Conservation (phyloP, 495 filamentous ascomycete genomes). For the Neurospora sp. region DNA sequence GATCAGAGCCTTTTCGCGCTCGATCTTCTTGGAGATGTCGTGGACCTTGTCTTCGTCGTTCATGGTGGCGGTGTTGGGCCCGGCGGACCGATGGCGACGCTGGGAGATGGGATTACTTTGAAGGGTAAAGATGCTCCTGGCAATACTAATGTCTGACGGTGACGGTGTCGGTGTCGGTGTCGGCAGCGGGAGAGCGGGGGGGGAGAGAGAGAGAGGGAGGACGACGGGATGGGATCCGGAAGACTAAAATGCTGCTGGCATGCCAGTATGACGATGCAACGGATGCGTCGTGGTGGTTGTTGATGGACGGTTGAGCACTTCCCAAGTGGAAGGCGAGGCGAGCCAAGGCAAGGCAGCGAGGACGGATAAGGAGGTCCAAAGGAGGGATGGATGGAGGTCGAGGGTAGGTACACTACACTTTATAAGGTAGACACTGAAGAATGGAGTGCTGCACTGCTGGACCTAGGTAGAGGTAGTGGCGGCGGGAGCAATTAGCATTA, state of each 20-base stretch:
- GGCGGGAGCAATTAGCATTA: not conserved
- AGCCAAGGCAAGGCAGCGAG: not conserved
- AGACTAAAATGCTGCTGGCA: not conserved
- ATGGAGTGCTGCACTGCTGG: not conserved
- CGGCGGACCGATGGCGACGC: slow-evolving; percentile 18
- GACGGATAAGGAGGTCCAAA: not conserved
- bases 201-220: not conserved
- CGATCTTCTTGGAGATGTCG: slow-evolving; percentile 93
- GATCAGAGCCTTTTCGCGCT: slow-evolving; percentile 93
- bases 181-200: slow-evolving; percentile 1
- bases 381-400: not conserved
- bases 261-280: not conserved
- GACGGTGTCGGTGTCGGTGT: not conserved
- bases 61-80: slow-evolving; percentile 35
- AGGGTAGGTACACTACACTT: not conserved
- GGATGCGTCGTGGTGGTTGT: not conserved
- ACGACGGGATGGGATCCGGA: not conserved
- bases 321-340: not conserved
- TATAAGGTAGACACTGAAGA: not conserved
- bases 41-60: slow-evolving; percentile 74
- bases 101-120: not conserved
- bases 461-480: not conserved
- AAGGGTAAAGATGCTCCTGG: slow-evolving; percentile 7
- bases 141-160: not conserved
- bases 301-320: not conserved